Percentiles rank a stretch among this genome's conserved stretches.
Conservation (phyloP, 495 filamentous ascomycete genomes). For the Daldinia decipiens region DNA sequence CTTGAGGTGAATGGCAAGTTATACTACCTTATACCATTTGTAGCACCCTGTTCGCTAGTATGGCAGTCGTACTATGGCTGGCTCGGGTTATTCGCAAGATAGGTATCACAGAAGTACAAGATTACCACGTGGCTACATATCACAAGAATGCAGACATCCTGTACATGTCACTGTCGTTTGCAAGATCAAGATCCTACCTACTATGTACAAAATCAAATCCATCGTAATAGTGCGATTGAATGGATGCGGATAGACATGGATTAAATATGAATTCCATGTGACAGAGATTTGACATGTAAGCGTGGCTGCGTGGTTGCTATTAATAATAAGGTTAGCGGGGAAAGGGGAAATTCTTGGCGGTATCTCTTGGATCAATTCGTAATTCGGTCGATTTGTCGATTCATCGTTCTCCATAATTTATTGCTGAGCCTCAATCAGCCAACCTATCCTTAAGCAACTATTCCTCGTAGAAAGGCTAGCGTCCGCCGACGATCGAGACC, state of each 20-base stretch:
- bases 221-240: too few species aligned
- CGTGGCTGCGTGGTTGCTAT: not conserved
- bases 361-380: not conserved
- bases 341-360: conserved; percentile 23
- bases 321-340: conserved; percentile 29
- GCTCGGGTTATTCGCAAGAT: too few species aligned
- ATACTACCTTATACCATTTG: too few species aligned
- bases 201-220: too few species aligned
- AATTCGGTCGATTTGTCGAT: conserved; percentile 8
- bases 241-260: too few species aligned
- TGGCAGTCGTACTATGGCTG: too few species aligned
- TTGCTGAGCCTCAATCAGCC: conserved; percentile 9
- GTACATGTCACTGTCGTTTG: not conserved
- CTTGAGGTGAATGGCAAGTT: too few species aligned
- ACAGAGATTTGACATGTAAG: not conserved
- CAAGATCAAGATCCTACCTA: too few species aligned
- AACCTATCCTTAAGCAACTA: not conserved
- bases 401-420: conserved; percentile 2
- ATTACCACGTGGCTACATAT: not conserved
- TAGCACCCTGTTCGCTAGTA: too few species aligned
- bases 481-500: conserved; percentile 4
- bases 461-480: not conserved
- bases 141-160: not conserved
- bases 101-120: too few species aligned
- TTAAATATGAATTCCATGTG: conserved; percentile 1